phyloP scores from a whole-genome alignment of 1,284 basidiomycete genomes.

The Inonotus obliquus region DNA sequence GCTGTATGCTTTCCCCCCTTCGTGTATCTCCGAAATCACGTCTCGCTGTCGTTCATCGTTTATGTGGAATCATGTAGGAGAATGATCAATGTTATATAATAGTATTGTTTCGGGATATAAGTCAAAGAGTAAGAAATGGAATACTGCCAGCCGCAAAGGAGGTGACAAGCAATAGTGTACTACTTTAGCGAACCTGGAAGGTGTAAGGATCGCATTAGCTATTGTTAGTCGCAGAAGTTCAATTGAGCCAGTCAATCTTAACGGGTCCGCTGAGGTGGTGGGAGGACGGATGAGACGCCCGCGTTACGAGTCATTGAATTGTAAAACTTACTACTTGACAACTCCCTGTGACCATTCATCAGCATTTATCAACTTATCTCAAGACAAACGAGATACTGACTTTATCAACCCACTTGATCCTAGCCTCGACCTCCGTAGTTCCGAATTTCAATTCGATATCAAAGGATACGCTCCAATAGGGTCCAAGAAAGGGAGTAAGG shows the following conservation, averaged over 20 bases:
- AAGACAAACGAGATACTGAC: constrained; percentile 34
- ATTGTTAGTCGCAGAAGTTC: background rate
- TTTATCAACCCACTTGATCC: constrained; percentile 75
- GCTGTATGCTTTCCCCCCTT: too few relatives aligned
- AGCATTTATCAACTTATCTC: background rate
- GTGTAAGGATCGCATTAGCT: too few relatives aligned
- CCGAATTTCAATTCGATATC: constrained; percentile 78
- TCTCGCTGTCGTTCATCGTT: too few relatives aligned
- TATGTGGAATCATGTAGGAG: too few relatives aligned
- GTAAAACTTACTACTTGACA: constrained; percentile 53
- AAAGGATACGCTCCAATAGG: constrained; percentile 49
- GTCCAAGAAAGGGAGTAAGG: background rate
- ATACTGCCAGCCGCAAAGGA: too few relatives aligned
- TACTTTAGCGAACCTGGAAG: too few relatives aligned
- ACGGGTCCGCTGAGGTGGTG: background rate
- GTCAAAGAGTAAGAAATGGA: too few relatives aligned
- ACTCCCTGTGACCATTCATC: constrained; percentile 38
- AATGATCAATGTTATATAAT: too few relatives aligned
- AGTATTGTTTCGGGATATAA: too few relatives aligned
- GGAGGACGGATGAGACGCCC: background rate
- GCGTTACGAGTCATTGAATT: background rate
- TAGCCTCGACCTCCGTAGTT: constrained; percentile 69
- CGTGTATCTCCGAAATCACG: too few relatives aligned
- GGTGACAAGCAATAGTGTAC: too few relatives aligned
- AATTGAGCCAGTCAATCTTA: background rate